These are phyloP conservation scores for Lentinus polychrous DNA, from an alignment of 1,284 basidiomycete genomes.

Conservation along the genomic window DNA sequence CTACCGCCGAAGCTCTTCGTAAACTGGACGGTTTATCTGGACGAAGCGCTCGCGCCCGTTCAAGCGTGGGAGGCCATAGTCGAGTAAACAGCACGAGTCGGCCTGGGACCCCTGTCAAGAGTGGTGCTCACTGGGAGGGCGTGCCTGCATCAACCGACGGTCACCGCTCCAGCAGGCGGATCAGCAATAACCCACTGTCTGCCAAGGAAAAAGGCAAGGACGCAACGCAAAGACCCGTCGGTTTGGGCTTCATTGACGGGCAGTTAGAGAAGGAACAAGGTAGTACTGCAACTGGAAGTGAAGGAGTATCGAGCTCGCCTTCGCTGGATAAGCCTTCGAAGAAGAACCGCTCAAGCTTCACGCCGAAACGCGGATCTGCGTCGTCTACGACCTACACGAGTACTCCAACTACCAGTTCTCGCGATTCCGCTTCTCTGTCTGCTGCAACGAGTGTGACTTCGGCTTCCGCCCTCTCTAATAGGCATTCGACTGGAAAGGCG, in stretches of 20 bases:
- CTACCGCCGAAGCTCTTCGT: conserved; percentile 85
- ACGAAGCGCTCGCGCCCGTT: conserved; percentile 54
- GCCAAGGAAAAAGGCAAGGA: conserved; percentile 20
- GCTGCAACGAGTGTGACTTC: conserved; percentile 72
- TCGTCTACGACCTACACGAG: conserved; percentile 82
- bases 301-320: conserved; percentile 27
- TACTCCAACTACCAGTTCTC: conserved; percentile 68
- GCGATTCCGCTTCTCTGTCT: conserved; percentile 78
- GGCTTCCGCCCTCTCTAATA: conserved; percentile 56
- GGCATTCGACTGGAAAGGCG: conserved; percentile 50
- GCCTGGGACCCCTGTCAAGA: conserved; percentile 64
- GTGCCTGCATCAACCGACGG: conserved; percentile 33
- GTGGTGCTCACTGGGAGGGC: conserved; percentile 61
- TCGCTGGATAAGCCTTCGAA: conserved; percentile 57
- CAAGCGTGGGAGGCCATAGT: conserved; percentile 60
- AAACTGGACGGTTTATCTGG: conserved; percentile 88
- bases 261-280: conserved; percentile 27
- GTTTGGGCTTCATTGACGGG: conserved; percentile 35
- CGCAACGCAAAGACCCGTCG: conserved; percentile 16
- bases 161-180: conserved; percentile 43
- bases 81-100: conserved; percentile 60
- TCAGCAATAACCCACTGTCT: conserved; percentile 33
- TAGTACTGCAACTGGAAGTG: conserved; percentile 39
- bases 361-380: conserved; percentile 79
- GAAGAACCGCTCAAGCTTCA: conserved; percentile 68